A percentile compares a stretch with the other conserved stretches of the same genome.
Evolutionary conservation across 148 eudicot genomes (phyloP).

Genomic region (Camellia lanceoleosa): DNA sequence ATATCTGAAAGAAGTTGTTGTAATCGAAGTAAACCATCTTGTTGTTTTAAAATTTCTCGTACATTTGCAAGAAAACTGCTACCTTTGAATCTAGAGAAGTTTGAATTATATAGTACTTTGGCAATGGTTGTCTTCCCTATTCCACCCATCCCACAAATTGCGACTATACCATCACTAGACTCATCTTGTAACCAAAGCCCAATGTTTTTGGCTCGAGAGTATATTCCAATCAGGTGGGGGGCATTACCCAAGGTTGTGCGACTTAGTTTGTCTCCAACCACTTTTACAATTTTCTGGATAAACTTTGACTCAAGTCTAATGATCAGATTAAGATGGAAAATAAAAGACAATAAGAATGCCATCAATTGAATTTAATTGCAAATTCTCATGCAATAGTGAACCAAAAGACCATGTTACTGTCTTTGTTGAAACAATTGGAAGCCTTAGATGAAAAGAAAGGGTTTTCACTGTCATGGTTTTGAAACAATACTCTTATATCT

Average conservation of each 20-base stretch:
- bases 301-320: background rate
- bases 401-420: no score
- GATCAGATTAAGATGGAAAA: background rate
- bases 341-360: background rate
- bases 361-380: background rate
- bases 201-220: background rate
- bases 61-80: background rate
- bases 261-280: background rate
- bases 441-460: no score
- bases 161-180: background rate
- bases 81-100: background rate
- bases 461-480: no score
- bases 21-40: no score
- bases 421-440: no score
- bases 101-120: background rate
- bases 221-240: background rate
- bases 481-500: no score
- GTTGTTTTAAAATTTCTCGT: no score
- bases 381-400: no score
- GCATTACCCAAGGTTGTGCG: background rate
- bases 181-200: background rate
- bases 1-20: background rate
- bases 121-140: constrained; percentile 2
- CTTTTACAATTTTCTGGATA: background rate
- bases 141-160: background rate